Evolutionary conservation across 2,329 filamentous ascomycete species (phyloP).

Genomic region (Ophiognomonia clavigignenti-juglandacearum): DNA sequence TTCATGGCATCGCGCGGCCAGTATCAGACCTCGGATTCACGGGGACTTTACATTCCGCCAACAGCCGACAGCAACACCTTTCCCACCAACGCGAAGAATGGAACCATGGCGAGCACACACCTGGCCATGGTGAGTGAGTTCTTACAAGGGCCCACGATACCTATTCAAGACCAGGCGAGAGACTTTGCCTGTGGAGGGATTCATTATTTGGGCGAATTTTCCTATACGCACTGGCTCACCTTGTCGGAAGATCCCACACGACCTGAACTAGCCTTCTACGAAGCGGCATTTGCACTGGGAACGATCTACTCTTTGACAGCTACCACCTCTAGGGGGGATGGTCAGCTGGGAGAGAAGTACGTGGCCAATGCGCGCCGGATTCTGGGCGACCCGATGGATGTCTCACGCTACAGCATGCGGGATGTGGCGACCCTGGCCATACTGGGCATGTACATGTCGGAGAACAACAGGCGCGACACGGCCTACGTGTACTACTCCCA

Average conservation of each 20-base stretch:
- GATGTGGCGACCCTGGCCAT: slow-evolving; percentile 41
- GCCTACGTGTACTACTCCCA: slow-evolving; percentile 43
- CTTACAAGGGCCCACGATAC: slow-evolving; percentile 44
- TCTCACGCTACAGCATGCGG: slow-evolving; percentile 33
- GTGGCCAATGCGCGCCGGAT: slow-evolving; percentile 39
- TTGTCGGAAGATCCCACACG: neutral
- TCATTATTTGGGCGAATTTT: slow-evolving; percentile 37
- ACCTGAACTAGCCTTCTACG: slow-evolving; percentile 38
- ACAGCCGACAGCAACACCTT: neutral
- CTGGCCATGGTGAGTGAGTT: slow-evolving; percentile 36
- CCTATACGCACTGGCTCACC: slow-evolving; percentile 14
- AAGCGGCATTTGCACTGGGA: slow-evolving; percentile 40
- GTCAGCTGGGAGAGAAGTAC: slow-evolving; percentile 35
- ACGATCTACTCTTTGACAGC: slow-evolving; percentile 27
- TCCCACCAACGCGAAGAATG: neutral
- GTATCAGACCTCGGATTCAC: slow-evolving; percentile 44
- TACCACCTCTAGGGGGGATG: slow-evolving; percentile 25
- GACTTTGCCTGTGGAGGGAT: slow-evolving; percentile 40
- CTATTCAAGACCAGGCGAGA: no score
- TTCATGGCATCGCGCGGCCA: slow-evolving; percentile 38
- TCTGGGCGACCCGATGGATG: slow-evolving; percentile 43
- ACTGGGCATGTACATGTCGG: slow-evolving; percentile 44
- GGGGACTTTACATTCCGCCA: slow-evolving; percentile 31
- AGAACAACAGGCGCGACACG: slow-evolving; percentile 43
- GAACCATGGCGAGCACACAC: slow-evolving; percentile 30